Evolutionary conservation across 2,329 filamentous ascomycete species (phyloP).

Genomic region (Colletotrichum godetiae): DNA sequence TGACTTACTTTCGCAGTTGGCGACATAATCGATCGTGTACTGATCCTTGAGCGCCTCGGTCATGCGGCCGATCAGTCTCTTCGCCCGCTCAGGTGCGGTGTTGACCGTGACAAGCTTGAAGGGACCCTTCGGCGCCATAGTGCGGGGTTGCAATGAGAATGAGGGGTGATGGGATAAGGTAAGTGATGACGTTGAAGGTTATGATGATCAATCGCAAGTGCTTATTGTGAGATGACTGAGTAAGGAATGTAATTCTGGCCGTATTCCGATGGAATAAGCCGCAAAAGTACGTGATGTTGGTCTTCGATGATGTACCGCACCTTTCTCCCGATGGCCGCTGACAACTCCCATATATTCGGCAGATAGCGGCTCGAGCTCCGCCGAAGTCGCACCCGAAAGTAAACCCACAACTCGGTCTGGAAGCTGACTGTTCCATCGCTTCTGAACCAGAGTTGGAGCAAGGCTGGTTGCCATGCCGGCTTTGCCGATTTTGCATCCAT

Average conservation of each 20-base stretch:
- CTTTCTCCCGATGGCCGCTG: neutral
- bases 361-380: neutral
- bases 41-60: slow-evolving; percentile 70
- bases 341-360: neutral
- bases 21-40: slow-evolving; percentile 72
- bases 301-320: neutral
- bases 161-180: neutral
- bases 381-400: neutral
- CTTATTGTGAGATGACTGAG: no score
- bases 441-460: neutral
- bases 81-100: slow-evolving; percentile 73
- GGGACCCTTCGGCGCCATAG: slow-evolving; percentile 59
- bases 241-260: neutral
- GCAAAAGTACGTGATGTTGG: neutral
- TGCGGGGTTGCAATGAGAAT: slow-evolving; percentile 6
- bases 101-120: slow-evolving; percentile 76
- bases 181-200: neutral
- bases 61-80: slow-evolving; percentile 70
- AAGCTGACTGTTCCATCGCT: neutral
- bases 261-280: neutral
- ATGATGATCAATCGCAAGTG: no score
- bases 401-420: neutral
- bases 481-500: slow-evolving; percentile 14
- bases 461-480: neutral
- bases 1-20: slow-evolving; percentile 69